Evolutionary conservation across 352 stramenopile species (phyloP), one percentile per base, ranked within the genome.

Genomic region (Pythium rhizo-oryzae): DNA sequence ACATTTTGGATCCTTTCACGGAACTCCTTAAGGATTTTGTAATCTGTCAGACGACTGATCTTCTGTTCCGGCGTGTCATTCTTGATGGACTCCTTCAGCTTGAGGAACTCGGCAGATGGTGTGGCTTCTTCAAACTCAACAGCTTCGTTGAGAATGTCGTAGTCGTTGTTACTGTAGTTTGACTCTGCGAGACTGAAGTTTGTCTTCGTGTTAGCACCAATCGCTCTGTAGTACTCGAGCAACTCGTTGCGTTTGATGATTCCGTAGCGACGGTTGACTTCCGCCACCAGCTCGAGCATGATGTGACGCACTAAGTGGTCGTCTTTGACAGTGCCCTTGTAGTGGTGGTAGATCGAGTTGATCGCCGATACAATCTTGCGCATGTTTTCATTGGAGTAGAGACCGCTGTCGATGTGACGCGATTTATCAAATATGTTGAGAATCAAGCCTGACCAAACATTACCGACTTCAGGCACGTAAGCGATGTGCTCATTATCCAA

Each of bases 131-230:
- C 11, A 21, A 52, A 52, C 46, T 52, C 46, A 7, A 8, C 9
- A 9, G 11, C 46, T 52, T 19, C 46, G 19, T 52, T 21, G 21
- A 52, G 46, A 21, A 52, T 52, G 21, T 52, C 46, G 11, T 23
- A 52, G 46, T 52, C 46, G n/a, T 52, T 52, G 46, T 52, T 52
- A 9, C 11, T 24, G n/a, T 52, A 52, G n/a, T n/a, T n/a, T n/a
- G n/a, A n/a, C n/a, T n/a, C n/a, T n/a, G n/a, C n/a, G n/a, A n/a
- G n/a, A n/a, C n/a, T n/a, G n/a, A n/a, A n/a, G n/a, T n/a, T n/a
- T n/a, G n/a, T n/a, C n/a, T n/a, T n/a, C n/a, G n/a, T n/a, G n/a
- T n/a, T n/a, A n/a, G n/a, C n/a, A n/a, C n/a, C n/a, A n/a, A 52
- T 52, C 7, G 19, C 46, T 9, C 19, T 19, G 46, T 52, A 52